Conservation (phyloP, 2,329 filamentous ascomycete genomes). For the Cercospora sp. region DNA sequence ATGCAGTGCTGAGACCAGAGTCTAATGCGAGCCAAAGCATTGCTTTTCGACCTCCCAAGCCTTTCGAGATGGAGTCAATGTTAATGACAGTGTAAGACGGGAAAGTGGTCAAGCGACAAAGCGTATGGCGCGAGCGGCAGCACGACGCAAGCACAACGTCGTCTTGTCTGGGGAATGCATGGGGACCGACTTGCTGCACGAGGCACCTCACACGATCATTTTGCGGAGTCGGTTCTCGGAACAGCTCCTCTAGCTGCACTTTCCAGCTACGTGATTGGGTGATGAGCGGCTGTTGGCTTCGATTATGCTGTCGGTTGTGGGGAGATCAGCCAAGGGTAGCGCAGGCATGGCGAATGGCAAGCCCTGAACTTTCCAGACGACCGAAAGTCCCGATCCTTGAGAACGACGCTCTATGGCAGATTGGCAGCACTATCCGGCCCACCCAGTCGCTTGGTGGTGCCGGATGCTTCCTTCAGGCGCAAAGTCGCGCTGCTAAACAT, state of each 20-base stretch:
- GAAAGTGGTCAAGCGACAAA: slow-evolving; percentile 11
- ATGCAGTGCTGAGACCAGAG: slow-evolving; percentile 13
- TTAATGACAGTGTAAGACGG: slow-evolving; percentile 13
- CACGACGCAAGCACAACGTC: not conserved
- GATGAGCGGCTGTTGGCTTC: slow-evolving; percentile 15
- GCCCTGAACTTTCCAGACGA: slow-evolving; percentile 20
- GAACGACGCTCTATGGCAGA: not conserved
- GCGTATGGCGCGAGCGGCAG: not conserved
- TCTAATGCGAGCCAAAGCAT: slow-evolving; percentile 8
- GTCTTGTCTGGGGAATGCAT: slow-evolving; percentile 9
- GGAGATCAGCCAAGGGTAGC: slow-evolving; percentile 12
- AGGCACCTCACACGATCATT: slow-evolving; percentile 30
- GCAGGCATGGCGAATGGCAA: slow-evolving; percentile 18
- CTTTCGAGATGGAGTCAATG: not conserved
- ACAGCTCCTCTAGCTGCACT: slow-evolving; percentile 19
- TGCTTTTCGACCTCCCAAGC: not conserved
- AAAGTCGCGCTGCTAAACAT: slow-evolving; percentile 1
- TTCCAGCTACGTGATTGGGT: slow-evolving; percentile 22
- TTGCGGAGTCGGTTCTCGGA: slow-evolving; percentile 25
- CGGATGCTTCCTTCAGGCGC: not conserved
- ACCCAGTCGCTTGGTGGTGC: not conserved
- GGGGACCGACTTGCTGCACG: slow-evolving; percentile 3
- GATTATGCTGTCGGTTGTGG: slow-evolving; percentile 19
- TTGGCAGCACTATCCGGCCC: not conserved
- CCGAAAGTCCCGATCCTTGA: slow-evolving; percentile 17